Conservation (phyloP, 2,329 filamentous ascomycete genomes). For the Acephala macrosclerotiorum region DNA sequence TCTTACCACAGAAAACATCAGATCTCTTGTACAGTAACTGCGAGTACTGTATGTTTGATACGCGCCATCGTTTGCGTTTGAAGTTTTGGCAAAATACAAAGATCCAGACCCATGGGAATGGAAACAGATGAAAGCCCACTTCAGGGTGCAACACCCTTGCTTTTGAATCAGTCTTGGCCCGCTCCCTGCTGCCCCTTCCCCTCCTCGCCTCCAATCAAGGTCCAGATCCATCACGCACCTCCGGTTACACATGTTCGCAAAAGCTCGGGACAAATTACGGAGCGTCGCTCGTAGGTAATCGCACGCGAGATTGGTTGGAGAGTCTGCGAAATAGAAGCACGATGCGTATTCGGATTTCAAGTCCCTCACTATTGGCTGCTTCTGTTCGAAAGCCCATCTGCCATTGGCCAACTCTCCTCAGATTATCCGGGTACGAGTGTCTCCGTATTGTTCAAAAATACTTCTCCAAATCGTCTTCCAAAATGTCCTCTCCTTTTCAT, state of each 20-base stretch:
- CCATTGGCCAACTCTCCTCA: not conserved
- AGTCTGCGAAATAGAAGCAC: not conserved
- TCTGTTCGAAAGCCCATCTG: not conserved
- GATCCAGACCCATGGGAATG: not conserved
- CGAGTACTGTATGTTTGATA: not conserved
- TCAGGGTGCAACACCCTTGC: not conserved
- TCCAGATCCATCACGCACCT: not conserved
- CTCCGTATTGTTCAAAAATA: not conserved
- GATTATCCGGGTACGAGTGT: slow-evolving; percentile 1
- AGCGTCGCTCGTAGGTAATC: not conserved
- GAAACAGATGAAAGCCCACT: not conserved
- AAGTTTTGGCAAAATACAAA: slow-evolving; percentile 1
- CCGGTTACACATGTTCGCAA: not conserved
- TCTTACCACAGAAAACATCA: not conserved
- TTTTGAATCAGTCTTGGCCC: not conserved
- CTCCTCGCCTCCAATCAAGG: not conserved
- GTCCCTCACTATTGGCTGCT: not conserved
- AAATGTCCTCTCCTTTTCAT: not conserved
- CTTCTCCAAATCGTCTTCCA: not conserved
- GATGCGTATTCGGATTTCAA: not conserved
- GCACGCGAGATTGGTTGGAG: not conserved
- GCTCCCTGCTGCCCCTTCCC: not conserved
- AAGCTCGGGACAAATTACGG: not conserved
- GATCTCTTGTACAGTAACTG: not conserved
- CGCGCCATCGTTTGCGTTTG: too few relatives aligned